These are phyloP conservation scores for Cryptosporidium viatorum DNA, from an alignment of 169 alveolate genomes.

Conservation along the genomic window DNA sequence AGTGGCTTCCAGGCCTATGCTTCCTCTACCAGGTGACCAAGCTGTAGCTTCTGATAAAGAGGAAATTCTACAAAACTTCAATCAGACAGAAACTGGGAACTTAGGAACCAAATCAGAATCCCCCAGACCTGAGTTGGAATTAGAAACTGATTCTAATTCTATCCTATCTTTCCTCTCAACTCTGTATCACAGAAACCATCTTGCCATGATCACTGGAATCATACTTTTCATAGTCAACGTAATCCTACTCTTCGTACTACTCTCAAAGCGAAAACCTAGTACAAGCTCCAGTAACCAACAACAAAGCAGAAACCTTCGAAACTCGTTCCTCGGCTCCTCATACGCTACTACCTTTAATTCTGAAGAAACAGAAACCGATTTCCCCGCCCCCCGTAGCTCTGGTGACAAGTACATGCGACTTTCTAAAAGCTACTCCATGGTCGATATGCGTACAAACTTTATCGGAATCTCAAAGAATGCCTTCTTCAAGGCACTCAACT, in stretches of 20 bases:
- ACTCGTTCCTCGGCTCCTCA: conserved; percentile 59
- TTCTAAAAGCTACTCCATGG: conserved; percentile 66
- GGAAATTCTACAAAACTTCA: background rate
- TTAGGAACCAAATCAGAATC: background rate
- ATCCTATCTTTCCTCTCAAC: background rate
- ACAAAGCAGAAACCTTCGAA: background rate
- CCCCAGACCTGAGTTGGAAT: background rate
- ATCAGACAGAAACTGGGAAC: background rate
- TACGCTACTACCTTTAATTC: background rate
- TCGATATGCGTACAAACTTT: conserved; percentile 64
- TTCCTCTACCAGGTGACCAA: conserved; percentile 35
- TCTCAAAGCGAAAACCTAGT: background rate
- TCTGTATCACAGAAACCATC: background rate
- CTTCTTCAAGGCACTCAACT: conserved; percentile 55
- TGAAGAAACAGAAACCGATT: conserved; percentile 7
- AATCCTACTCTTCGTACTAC: conserved; percentile 19
- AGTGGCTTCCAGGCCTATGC: conserved; percentile 21
- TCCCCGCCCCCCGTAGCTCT: background rate
- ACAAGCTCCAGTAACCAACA: background rate
- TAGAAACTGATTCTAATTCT: background rate
- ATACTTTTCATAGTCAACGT: conserved; percentile 16
- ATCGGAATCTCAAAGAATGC: conserved; percentile 66
- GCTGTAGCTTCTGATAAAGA: background rate
- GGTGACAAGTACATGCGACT: conserved; percentile 39
- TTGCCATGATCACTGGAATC: conserved; percentile 20